Evolutionary conservation across 2,329 filamentous ascomycete species (phyloP).

Genomic region (Aspergillus oerlinghausenensis): DNA sequence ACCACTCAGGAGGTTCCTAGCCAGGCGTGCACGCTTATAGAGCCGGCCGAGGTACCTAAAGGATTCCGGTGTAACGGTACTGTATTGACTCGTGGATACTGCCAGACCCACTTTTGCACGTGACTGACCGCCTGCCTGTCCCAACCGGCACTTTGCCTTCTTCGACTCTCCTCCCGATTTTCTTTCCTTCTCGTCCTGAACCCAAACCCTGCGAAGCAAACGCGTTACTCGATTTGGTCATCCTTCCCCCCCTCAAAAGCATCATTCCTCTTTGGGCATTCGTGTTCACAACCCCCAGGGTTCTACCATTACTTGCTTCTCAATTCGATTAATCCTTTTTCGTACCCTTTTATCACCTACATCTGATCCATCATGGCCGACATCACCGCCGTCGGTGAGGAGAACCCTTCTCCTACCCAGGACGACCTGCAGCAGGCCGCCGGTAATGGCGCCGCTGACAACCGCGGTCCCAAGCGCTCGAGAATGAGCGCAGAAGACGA

Average conservation of each 20-base stretch:
- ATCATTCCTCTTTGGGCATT: constrained; percentile 44
- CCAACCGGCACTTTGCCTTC: constrained; percentile 31
- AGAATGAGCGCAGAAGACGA: constrained; percentile 85
- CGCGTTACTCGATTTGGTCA: constrained; percentile 47
- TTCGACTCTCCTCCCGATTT: constrained; percentile 29
- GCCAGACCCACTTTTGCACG: constrained; percentile 13
- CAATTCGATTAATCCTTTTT: constrained; percentile 7
- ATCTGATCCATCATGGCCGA: constrained; percentile 60
- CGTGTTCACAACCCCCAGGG: constrained; percentile 17
- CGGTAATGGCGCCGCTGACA: constrained; percentile 70
- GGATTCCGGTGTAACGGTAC: background rate
- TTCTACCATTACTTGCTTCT: constrained; percentile 11
- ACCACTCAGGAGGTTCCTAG: background rate
- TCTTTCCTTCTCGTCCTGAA: constrained; percentile 31
- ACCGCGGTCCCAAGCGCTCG: constrained; percentile 82
- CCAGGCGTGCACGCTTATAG: background rate
- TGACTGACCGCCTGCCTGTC: constrained; percentile 28
- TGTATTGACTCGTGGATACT: background rate
- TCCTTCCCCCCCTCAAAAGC: constrained; percentile 35
- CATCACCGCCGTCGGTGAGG: constrained; percentile 73
- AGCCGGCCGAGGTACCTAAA: background rate
- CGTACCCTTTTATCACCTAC: constrained; percentile 7
- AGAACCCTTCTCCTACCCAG: constrained; percentile 69
- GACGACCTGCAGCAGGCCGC: constrained; percentile 57
- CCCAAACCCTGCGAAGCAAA: constrained; percentile 42